These are phyloP conservation scores for Flammula alnicola DNA, from an alignment of 1,284 basidiomycete genomes.

Conservation along the genomic window DNA sequence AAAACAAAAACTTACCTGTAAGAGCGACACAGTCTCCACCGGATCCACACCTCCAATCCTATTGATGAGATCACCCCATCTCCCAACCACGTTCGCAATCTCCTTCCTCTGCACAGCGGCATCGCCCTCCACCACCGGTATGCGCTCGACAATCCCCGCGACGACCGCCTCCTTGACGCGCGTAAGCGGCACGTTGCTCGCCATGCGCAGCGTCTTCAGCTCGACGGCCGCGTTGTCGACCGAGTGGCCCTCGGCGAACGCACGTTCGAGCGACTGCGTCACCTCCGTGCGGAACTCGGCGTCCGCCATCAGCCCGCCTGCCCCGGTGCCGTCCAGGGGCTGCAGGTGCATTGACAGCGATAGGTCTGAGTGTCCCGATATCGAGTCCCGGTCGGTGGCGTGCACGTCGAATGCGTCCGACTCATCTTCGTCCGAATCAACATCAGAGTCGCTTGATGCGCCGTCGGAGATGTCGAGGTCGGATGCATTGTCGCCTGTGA, in stretches of 20 bases:
- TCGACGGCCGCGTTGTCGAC: constrained; percentile 93
- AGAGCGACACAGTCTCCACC: constrained; percentile 69
- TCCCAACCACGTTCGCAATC: constrained; percentile 58
- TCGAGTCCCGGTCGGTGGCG: constrained; percentile 38
- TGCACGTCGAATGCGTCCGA: constrained; percentile 22
- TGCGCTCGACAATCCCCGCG: constrained; percentile 69
- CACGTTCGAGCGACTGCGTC: constrained; percentile 81
- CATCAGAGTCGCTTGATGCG: constrained; percentile 49
- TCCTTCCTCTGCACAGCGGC: constrained; percentile 59
- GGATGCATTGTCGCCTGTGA: constrained; percentile 60
- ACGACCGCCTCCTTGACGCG: constrained; percentile 83
- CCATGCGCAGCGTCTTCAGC: constrained; percentile 93
- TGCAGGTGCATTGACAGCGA: constrained; percentile 30
- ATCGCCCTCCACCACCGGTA: constrained; percentile 60
- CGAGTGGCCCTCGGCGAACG: constrained; percentile 89
- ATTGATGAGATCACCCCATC: constrained; percentile 78
- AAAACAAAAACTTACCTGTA: constrained; percentile 58
- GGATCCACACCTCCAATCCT: constrained; percentile 78
- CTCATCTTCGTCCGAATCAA: constrained; percentile 39
- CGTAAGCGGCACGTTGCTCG: constrained; percentile 83
- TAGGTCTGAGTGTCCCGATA: constrained; percentile 45
- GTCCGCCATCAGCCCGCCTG: constrained; percentile 50
- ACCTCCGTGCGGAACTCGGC: constrained; percentile 83
- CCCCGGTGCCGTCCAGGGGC: constrained; percentile 17
- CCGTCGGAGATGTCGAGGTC: constrained; percentile 57